Evolutionary conservation across 2,329 filamentous ascomycete species (phyloP), one percentile per base, ranked within the genome.

Genomic region (Phaeosphaeriaceae sp.): DNA sequence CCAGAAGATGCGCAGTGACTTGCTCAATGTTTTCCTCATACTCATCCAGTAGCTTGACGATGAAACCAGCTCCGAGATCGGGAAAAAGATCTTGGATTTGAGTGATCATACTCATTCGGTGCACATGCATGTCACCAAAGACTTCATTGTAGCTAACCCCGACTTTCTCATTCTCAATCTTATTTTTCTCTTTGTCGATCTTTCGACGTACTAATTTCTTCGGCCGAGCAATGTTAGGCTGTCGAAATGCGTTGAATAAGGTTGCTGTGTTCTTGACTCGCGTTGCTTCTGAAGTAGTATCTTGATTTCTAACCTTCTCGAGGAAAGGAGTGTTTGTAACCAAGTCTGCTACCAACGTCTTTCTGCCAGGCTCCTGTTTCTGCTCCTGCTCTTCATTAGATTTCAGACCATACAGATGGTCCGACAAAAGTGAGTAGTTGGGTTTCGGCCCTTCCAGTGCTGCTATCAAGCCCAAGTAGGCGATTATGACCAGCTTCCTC

Each of bases 81-180:
- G 93, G 91, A 66, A 97, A 97, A 0, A 97, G 79, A 67, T 99
- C 93, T 67, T 96, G 92, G n/a, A 99, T 82, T 70, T 95, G 90
- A 0, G 88, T 88, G 42, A 97, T 85, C 40, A 93, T 84, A 61
- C 88, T 92, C 84, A 95, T 88, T 34, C 81, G 86, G 72, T 96
- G 91, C 17, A 93, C 77, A 64, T 94, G 90, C 28, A 92, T 77
- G 35, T 81, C 77, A 7, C 73, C 74, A 41, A 45, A 44, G 30
- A 75, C 65, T 8, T 65, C 60, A 2, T 66, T 64, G 46, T 76
- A 69, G 1, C 68, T 71, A 48, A 66, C n/a, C n/a, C n/a, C n/a
- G n/a, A n/a, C 68, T 4, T 64, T 64, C 17, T 73, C 61, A 9
- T 59, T 74, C 8, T 48, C 71, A 8, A 67, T 72, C 53, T 70